Evolutionary conservation across 2,329 filamentous ascomycete genomes (phyloP).

Genomic region (Xylariaceae sp.): DNA sequence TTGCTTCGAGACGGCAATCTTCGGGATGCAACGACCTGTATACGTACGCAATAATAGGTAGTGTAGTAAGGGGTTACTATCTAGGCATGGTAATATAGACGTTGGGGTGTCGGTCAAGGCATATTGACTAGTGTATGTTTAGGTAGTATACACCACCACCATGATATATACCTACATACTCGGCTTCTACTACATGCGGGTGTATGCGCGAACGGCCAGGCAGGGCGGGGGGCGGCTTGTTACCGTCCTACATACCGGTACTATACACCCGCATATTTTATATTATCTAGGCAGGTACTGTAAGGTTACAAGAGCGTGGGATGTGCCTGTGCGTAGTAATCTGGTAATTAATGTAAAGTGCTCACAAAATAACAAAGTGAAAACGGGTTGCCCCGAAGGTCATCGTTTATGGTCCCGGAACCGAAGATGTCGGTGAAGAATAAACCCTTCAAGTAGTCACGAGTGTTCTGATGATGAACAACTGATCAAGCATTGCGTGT

Average conservation of each 20-base stretch:
- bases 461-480: no score
- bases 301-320: neutral
- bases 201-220: slow-evolving; percentile 13
- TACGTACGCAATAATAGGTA: no score
- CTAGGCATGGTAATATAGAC: neutral
- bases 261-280: slow-evolving; percentile 18
- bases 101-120: slow-evolving; percentile 7
- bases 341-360: neutral
- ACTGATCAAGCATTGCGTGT: no score
- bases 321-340: slow-evolving; percentile 8
- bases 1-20: slow-evolving; percentile 1
- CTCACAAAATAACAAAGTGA: no score
- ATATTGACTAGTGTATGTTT: no score
- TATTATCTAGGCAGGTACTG: slow-evolving; percentile 1
- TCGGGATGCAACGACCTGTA: slow-evolving; percentile 4
- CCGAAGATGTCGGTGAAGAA: no score
- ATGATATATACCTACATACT: slow-evolving; percentile 2
- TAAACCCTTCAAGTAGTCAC: neutral
- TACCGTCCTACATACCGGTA: slow-evolving; percentile 19
- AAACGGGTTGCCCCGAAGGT: no score
- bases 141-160: slow-evolving; percentile 2
- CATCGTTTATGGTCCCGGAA: no score
- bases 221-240: slow-evolving; percentile 13
- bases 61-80: neutral
- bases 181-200: neutral